Evolutionary conservation across 768 basidiomycete genomes (phyloP), one percentile per base, ranked within the genome.

Genomic region (Tubosaeta brunneosetosa): DNA sequence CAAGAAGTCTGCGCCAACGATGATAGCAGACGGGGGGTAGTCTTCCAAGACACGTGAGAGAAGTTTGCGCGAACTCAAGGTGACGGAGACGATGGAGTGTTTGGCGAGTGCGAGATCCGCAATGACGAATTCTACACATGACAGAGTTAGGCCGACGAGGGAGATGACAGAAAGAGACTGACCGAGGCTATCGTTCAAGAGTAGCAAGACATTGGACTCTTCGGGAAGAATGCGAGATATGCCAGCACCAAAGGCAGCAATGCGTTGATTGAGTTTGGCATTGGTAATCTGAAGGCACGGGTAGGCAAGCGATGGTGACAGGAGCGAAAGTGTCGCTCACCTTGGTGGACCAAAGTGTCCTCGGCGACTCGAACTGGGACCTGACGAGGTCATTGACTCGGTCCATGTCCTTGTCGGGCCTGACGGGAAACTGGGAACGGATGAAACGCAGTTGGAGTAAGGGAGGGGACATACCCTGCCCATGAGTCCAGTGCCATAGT

Each of bases 401-500:
- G 55, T 84, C 77, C 4, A 86, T 75, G 47, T 91, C 88, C 60
- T 89, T 88, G 50, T 75, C 74, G 1, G 90, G 91, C 57, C 81
- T 75, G 46, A 82, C 57, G 17, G 89, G 85, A 61, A 93, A 87
- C 91, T 93, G 61, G 22, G 36, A 42, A 10, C 22, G 7, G 7
- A 41, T 59, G 42, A 57, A n/a, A 38, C 2, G 47, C 13, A 37
- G 48, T 58, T 49, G 44, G 59, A 51, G 19, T n/a, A 8, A n/a
- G 74, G 80, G 11, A 9, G 10, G 14, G 4, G 31, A 74, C 81
- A 67, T 70, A 85, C 92, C 74, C 86, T 82, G 61, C 82, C 93
- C 82, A 83, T 79, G 52, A 89, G 74, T 13, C 90, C 90, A 25
- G 88, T 91, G 13, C 87, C 82, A 75, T 94, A 97, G 73, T 90